phyloP scores from a whole-genome alignment of 352 stramenopile species.

The Phytophthora litchii region DNA sequence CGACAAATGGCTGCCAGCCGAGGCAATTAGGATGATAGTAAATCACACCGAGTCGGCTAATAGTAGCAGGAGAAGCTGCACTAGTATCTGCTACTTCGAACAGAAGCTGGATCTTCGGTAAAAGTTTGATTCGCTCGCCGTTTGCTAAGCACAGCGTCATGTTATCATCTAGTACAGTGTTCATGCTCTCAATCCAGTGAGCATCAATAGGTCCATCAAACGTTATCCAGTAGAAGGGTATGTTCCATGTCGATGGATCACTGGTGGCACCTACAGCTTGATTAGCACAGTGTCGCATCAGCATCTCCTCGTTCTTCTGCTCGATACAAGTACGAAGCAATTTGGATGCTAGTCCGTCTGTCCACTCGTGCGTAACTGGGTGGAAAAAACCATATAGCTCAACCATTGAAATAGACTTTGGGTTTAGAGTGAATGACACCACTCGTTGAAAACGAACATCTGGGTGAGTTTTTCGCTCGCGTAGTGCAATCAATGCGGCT shows the following conservation, averaged over 20 bases:
- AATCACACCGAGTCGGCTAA: conserved; percentile 91
- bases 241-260: conserved; percentile 24
- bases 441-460: conserved; percentile 66
- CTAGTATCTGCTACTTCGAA: conserved; percentile 93
- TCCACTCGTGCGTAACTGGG: conserved; percentile 84
- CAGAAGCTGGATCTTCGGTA: conserved; percentile 89
- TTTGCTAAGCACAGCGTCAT: conserved; percentile 91
- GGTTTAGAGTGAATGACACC: conserved; percentile 71
- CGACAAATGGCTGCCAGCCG: conserved; percentile 67
- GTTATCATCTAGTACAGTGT: conserved; percentile 92
- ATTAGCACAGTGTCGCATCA: conserved; percentile 29
- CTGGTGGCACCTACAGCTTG: conserved; percentile 23
- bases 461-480: conserved; percentile 49
- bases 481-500: conserved; percentile 52
- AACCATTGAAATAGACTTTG: conserved; percentile 79
- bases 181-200: conserved; percentile 89
- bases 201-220: conserved; percentile 87
- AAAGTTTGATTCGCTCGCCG: conserved; percentile 86
- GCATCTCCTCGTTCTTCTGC: conserved; percentile 64
- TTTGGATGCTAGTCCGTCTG: conserved; percentile 76
- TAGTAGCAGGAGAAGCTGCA: conserved; percentile 91
- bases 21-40: conserved; percentile 83
- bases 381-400: conserved; percentile 90
- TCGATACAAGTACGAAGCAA: conserved; percentile 77
- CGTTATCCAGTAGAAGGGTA: conserved; percentile 81